phyloP scores from a whole-genome alignment of 1,284 basidiomycete genomes.

The Puccinia horiana region DNA sequence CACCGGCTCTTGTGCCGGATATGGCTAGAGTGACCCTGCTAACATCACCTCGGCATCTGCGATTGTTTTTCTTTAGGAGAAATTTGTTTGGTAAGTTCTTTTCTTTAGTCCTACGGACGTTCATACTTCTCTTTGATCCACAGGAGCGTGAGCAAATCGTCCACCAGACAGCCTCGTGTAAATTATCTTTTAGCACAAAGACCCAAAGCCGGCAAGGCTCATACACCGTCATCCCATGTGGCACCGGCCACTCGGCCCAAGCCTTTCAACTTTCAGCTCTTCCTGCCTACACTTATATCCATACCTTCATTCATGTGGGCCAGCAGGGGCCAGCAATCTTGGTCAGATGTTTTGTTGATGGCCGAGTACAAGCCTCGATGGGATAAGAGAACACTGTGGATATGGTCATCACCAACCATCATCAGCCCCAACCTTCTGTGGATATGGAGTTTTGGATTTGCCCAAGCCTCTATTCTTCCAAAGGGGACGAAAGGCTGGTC shows the following conservation, averaged over 20 bases:
- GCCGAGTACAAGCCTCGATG: no score
- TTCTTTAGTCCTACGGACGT: neutral
- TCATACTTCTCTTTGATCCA: neutral
- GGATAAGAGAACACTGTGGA: neutral
- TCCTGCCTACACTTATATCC: no score
- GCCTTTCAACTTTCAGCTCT: no score
- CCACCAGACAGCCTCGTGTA: neutral
- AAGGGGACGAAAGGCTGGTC: neutral
- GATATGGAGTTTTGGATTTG: neutral
- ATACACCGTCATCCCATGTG: no score
- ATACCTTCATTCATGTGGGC: no score
- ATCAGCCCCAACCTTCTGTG: neutral
- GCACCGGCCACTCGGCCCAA: no score
- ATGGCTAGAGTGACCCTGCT: neutral
- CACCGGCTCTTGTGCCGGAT: neutral
- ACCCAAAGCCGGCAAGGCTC: no score
- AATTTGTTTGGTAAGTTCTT: conserved; percentile 5
- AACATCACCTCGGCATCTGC: neutral
- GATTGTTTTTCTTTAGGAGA: neutral
- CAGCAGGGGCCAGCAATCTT: no score
- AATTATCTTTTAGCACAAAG: no score
- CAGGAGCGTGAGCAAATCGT: neutral
- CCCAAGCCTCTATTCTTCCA: neutral
- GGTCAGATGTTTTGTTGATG: no score
- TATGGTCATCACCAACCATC: neutral